Evolutionary conservation across 1,284 basidiomycete genomes (phyloP), one percentile per base, ranked within the genome.

Genomic region (Microbotryum silenes-acaulis): DNA sequence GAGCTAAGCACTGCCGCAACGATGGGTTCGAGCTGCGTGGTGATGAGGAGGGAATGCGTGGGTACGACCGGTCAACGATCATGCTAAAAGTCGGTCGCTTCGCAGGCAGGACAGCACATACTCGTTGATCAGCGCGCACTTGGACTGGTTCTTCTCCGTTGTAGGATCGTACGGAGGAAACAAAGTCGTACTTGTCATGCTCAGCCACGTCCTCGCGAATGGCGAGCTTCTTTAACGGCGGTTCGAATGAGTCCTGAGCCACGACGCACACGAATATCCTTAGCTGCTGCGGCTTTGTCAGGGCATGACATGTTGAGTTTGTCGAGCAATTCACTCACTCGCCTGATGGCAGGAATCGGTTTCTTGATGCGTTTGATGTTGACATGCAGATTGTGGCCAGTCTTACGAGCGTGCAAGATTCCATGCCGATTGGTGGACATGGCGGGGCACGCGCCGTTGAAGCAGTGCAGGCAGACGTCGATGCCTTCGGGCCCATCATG

Each of bases 391-490:
- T 78, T 68, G 74, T 98, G 94, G 0, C 83, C 83, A 0, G 83
- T 82, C 27, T 85, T 86, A 65, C 82, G 76, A 46, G 79, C 80
- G 74, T 96, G 92, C 0, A 82, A 82, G 14, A 78, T 79, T 1
- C 88, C 86, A 73, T 94, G 91, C 57, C 84, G 81, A 78, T 52
- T 81, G 77, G 3, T 76, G 72, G 72, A 81, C 80, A 48, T 61
- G 29, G 21, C 67, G 68, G 86, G 76, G 72, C 92, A 96, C 7
- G 85, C 89, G 16, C 93, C 93, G 70, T 96, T 97, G 81, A 94
- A 98, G 78, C 96, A 98, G 27, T 77, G 75, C 59, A 98, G 78
- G 75, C 94, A 98, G 54, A 97, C 88, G 67, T 97, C 86, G 62
- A 97, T 79, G 14, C 94, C 94, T 16, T 80, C 76, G 0, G 83